Base-by-base conservation (phyloP, 2,329 filamentous ascomycete genomes). In the Calonectria pseudoturangicola region DNA sequence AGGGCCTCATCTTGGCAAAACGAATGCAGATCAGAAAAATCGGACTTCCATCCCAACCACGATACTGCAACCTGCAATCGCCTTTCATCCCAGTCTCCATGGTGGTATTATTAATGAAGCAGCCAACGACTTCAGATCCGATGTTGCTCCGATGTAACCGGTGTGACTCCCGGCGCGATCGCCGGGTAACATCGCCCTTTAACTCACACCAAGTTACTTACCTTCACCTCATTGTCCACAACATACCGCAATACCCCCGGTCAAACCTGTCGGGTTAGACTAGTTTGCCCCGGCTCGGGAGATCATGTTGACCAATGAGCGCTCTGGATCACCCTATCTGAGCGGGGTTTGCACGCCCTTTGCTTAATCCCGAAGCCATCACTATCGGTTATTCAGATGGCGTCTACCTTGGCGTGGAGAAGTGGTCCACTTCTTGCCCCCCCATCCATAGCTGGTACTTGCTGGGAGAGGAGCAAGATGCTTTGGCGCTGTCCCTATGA, bases 221-320 rank as follows among this genome's bases (percentile, higher is more conserved):
- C 58, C 60, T 69, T 60, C 33, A 60, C 39, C 54, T 60, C 30
- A 18, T 60, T 60, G 54, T 60, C 62, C 51, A 60, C 51, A 36
- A 43, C 60, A 69, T 45, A 47, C 66, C 41, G 28, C 51, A n/a
- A 47, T 56, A 36, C 50, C 45, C 58, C 66, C 66, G 54, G 50
- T 62, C 66, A 72, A 63, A 56, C 56, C 28, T 62, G 56, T 58
- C 41, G 48, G 48, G 54, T 58, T 30, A 41, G 16, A 51, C 65
- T 56, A 60, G 43, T 68, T 74, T 74, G 71, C 75, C 78, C 78
- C 77, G 75, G 75, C 78, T 79, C 73, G 75, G 75, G 77, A 74
- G 63, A 25, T 50, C 39, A 43, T 58, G 30, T 45, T 54, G 69
- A 51, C 76, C 75, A 76, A 78, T 79, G 28, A 50, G 66, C 51